These are phyloP conservation scores for Lachancea lanzarotensis DNA, from an alignment of 805 yeast genomes.

Conservation along the genomic window DNA sequence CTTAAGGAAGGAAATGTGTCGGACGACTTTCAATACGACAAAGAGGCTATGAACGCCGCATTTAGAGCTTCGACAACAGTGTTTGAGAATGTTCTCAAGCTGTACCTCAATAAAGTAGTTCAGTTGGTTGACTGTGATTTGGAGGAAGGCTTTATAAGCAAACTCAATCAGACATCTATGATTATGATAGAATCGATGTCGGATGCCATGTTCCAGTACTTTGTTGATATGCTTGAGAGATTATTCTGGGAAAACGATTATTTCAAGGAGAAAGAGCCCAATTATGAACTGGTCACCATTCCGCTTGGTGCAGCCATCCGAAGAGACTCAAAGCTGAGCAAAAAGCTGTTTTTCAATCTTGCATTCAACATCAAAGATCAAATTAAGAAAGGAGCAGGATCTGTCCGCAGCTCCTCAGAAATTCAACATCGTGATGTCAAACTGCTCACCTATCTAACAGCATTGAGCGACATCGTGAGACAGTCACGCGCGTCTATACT, in stretches of 20 bases:
- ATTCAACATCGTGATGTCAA: constrained; percentile 72
- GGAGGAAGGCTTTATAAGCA: constrained; percentile 32
- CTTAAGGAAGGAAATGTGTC: constrained; percentile 32
- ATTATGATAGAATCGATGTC: constrained; percentile 54
- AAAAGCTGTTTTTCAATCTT: constrained; percentile 23
- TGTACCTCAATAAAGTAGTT: constrained; percentile 54
- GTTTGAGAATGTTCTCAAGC: constrained; percentile 52
- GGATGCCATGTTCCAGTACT: constrained; percentile 43
- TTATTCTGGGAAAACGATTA: constrained; percentile 45
- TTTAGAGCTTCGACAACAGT: constrained; percentile 66
- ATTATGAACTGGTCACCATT: constrained; percentile 61
- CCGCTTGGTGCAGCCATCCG: constrained; percentile 67
- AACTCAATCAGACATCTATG: constrained; percentile 40
- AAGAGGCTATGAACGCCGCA: constrained; percentile 46
- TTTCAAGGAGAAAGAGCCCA: constrained; percentile 50
- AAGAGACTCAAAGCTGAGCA: constrained; percentile 37
- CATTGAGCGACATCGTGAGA: constrained; percentile 63
- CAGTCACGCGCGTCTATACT: constrained; percentile 54
- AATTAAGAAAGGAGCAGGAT: constrained; percentile 75
- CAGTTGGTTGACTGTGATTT: constrained; percentile 51
- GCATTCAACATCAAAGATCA: constrained; percentile 53
- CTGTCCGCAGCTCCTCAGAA: constrained; percentile 56
- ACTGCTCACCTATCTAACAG: constrained; percentile 61
- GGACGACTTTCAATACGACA: constrained; percentile 36
- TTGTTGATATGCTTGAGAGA: constrained; percentile 35